Conservation (phyloP, 1,284 basidiomycete species). For the Naganishia sp. region DNA sequence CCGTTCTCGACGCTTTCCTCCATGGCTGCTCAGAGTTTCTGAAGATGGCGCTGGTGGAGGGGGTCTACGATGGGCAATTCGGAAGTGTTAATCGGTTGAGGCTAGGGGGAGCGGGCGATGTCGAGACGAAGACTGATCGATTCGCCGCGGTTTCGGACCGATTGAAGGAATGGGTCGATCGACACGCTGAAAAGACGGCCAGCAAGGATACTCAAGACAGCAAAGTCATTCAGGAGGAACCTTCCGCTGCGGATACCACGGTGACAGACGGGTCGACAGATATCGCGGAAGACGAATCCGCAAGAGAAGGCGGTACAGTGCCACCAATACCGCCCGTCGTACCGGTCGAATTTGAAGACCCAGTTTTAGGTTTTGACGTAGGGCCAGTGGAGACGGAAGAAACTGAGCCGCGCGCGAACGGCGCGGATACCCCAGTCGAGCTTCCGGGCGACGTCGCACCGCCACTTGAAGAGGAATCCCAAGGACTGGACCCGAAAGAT, state of each 20-base stretch:
- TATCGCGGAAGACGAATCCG: neutral
- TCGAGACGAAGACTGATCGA: neutral
- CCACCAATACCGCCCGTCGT: neutral
- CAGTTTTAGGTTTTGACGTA: too few relatives aligned
- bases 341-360: neutral
- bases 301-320: neutral
- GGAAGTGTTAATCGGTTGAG: neutral
- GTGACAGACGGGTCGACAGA: neutral
- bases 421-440: too few relatives aligned
- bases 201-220: neutral
- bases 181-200: conserved; percentile 33
- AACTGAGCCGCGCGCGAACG: too few relatives aligned
- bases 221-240: conserved; percentile 14
- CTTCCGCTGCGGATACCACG: neutral
- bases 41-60: conserved; percentile 66
- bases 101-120: neutral
- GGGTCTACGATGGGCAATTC: conserved; percentile 63
- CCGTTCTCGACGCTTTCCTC: conserved; percentile 63
- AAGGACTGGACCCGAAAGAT: too few relatives aligned
- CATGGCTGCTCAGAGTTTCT: conserved; percentile 68
- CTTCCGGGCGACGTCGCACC: too few relatives aligned
- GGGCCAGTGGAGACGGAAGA: too few relatives aligned
- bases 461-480: too few relatives aligned
- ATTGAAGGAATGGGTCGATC: conserved; percentile 36
- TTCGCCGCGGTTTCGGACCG: neutral